phyloP scores from a whole-genome alignment of 2,329 filamentous ascomycete species.

The Calonectria hawksworthii region DNA sequence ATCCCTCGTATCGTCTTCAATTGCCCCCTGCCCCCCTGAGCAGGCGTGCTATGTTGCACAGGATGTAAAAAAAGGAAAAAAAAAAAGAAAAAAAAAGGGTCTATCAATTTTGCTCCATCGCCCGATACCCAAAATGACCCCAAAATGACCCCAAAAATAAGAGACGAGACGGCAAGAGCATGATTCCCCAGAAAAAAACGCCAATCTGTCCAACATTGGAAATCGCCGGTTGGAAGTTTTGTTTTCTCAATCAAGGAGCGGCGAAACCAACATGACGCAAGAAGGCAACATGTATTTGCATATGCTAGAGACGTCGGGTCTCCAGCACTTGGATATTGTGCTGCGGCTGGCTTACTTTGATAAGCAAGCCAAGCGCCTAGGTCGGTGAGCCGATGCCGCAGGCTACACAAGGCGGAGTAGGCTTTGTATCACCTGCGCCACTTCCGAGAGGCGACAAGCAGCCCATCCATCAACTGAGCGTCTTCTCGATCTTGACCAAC shows the following conservation, averaged over 20 bases:
- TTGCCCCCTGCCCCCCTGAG: not conserved
- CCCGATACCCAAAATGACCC: not conserved
- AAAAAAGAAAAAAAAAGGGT: not conserved
- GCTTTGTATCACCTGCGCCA: not conserved
- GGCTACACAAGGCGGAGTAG: not conserved
- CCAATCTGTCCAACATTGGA: constrained; percentile 9
- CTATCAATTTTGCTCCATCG: constrained; percentile 17
- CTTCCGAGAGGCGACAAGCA: not conserved
- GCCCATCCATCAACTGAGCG: constrained; percentile 48
- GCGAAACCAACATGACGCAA: not conserved
- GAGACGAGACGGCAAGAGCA: not conserved
- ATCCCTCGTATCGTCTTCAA: not conserved
- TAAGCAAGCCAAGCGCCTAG: not conserved
- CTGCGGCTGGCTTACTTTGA: not conserved
- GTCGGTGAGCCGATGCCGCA: constrained; percentile 15
- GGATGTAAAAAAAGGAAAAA: not conserved
- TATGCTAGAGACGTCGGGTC: not conserved
- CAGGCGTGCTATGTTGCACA: constrained; percentile 1
- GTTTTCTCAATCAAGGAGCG: not conserved
- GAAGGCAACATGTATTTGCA: not conserved
- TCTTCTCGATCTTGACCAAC: constrained; percentile 67
- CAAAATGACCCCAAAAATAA: not conserved
- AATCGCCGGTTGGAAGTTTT: not conserved
- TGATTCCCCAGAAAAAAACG: not conserved
- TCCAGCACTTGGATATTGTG: not conserved